Evolutionary conservation across 108 stramenopile genomes (phyloP), one percentile per base, ranked within the genome.

Genomic region (Parmales sp.): DNA sequence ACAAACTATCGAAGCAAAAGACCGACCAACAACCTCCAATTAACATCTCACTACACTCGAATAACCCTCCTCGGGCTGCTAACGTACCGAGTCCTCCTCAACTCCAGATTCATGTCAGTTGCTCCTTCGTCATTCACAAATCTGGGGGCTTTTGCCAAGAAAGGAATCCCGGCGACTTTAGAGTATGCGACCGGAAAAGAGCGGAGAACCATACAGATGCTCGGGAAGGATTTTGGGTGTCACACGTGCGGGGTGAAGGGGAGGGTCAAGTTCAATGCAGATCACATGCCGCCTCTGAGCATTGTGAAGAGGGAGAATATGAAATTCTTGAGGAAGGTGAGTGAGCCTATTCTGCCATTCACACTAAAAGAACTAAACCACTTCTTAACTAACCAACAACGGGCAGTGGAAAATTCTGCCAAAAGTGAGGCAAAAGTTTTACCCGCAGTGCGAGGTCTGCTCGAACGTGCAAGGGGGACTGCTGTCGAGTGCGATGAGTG

Each of bases 261-360:
- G n/a, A 48, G 65, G 45, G 65, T 73, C 8, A 70, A 64, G 16
- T 88, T 88, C 66, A 76, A 84, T 36, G 90, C 80, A 3, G 92
- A 93, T 79, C 92, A 93, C 82, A 88, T 90, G 78, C 92, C 92
- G 44, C 92, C 92, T 16, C 83, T 80, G 28, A 72, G 78, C 2
- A 85, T 93, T 16, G 92, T 83, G 0, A 76, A 77, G 51, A 77
- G 83, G 60, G 66, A 81, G 67, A 90, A 88, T 68, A 23, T 67
- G 37, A 44, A 67, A 9, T 88, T 83, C 84, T 75, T 67, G 44
- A 75, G 86, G 36, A 68, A 60, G 43, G 45, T 67, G 36, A 65
- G 81, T 28, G 69, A 72, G 54, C 49, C 72, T n/a, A n/a, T n/a
- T n/a, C n/a, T n/a, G n/a, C n/a, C n/a, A n/a, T n/a, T n/a, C n/a